phyloP scores from a whole-genome alignment of 805 yeast species.

The Yamadazyma paraphyllophila region DNA sequence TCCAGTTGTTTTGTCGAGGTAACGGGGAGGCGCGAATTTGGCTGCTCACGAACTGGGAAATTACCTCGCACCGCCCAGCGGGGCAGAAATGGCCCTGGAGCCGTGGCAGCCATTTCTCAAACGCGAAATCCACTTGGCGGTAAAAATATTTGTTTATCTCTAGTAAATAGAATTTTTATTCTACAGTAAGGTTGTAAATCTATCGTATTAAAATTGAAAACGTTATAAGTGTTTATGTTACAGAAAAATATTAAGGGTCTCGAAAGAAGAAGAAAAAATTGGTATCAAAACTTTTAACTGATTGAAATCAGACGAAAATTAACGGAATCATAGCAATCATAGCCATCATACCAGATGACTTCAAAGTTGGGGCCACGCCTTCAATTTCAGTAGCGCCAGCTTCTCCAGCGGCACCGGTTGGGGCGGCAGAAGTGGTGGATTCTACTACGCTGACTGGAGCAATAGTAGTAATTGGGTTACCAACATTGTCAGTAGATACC shows the following conservation, averaged over 20 bases:
- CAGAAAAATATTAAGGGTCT: background rate
- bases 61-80: background rate
- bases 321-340: conserved; percentile 4
- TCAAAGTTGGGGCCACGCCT: conserved; percentile 3
- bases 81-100: no score
- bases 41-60: background rate
- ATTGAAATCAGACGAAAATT: conserved; percentile 2
- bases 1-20: conserved; percentile 1
- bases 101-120: no score
- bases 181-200: background rate
- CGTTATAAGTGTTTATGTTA: background rate
- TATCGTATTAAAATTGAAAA: background rate
- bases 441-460: conserved; percentile 2
- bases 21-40: background rate
- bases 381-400: background rate
- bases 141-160: no score
- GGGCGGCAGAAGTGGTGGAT: background rate
- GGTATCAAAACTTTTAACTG: conserved; percentile 1
- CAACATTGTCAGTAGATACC: conserved; percentile 5
- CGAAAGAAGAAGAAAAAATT: background rate
- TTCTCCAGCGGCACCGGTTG: background rate
- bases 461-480: conserved; percentile 2
- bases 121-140: no score
- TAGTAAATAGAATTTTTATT: no score
- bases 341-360: conserved; percentile 4